phyloP scores from a whole-genome alignment of 2,329 filamentous ascomycete species.

The Botrytis fabae region DNA sequence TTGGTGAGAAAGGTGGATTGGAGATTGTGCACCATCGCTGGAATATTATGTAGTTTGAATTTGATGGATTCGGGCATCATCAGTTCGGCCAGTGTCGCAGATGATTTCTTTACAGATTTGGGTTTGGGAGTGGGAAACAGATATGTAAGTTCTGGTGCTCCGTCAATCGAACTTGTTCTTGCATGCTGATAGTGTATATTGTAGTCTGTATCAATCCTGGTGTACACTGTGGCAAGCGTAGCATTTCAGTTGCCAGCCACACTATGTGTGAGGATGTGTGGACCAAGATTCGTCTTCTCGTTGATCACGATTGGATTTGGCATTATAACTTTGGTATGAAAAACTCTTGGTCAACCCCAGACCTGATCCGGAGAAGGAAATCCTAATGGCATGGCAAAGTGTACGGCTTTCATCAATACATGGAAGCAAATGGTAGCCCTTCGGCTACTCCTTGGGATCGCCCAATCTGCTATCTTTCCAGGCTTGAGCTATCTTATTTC shows the following conservation, averaged over 20 bases:
- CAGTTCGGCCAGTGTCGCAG: constrained; percentile 67
- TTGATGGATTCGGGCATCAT: constrained; percentile 70
- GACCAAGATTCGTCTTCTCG: constrained; percentile 63
- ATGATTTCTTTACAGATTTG: constrained; percentile 49
- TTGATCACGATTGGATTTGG: constrained; percentile 61
- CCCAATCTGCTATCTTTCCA: constrained; percentile 57
- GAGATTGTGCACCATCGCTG: constrained; percentile 68
- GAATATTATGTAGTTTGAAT: constrained; percentile 68
- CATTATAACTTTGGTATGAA: constrained; percentile 56
- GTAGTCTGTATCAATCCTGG: constrained; percentile 66
- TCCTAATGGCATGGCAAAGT: constrained; percentile 36
- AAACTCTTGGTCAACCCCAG: not conserved
- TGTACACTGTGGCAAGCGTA: constrained; percentile 69
- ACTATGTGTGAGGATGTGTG: constrained; percentile 63
- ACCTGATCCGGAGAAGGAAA: not conserved
- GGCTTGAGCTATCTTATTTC: constrained; percentile 52
- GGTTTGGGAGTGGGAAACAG: constrained; percentile 60
- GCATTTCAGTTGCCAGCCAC: constrained; percentile 69
- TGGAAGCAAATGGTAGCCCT: constrained; percentile 71
- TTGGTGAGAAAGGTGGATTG: constrained; percentile 65
- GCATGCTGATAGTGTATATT: constrained; percentile 1
- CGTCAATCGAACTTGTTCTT: not conserved
- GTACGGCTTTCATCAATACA: constrained; percentile 65
- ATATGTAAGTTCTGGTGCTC: constrained; percentile 45
- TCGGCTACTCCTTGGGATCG: constrained; percentile 64